Conservation (phyloP, 1,284 basidiomycete species). For the Cryptococcus jaspeensis region DNA sequence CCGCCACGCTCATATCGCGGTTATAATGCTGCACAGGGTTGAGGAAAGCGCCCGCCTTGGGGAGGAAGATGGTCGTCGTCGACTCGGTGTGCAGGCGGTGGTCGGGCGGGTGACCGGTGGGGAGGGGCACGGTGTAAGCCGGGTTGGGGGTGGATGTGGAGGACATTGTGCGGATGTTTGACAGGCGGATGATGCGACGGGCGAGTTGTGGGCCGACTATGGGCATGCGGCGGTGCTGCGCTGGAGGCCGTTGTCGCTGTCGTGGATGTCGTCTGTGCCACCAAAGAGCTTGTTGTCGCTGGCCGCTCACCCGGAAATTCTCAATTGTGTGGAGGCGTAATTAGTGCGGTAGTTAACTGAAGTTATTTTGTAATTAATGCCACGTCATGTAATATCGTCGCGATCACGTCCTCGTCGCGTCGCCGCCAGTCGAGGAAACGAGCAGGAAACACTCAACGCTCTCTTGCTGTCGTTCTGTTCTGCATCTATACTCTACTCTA, state of each 20-base stretch:
- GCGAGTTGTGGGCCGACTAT: not conserved
- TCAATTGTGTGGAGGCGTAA: no score
- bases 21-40: conserved; percentile 99
- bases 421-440: not conserved
- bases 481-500: no score
- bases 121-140: conserved; percentile 39
- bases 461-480: no score
- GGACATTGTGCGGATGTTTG: conserved; percentile 1
- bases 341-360: no score
- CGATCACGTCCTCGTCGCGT: conserved; percentile 4
- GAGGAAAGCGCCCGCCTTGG: conserved; percentile 77
- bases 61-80: conserved; percentile 75
- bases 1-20: conserved; percentile 85
- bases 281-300: no score
- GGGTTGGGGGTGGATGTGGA: not conserved
- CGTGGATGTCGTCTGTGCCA: no score
- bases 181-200: not conserved
- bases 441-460: not conserved
- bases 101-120: conserved; percentile 62
- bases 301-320: no score
- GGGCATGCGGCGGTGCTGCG: no score
- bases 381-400: conserved; percentile 5
- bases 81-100: conserved; percentile 81
- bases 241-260: no score
- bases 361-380: conserved; percentile 1